Evolutionary conservation across 139 green algal genomes (phyloP).

Genomic region (Micromonas commoda): DNA sequence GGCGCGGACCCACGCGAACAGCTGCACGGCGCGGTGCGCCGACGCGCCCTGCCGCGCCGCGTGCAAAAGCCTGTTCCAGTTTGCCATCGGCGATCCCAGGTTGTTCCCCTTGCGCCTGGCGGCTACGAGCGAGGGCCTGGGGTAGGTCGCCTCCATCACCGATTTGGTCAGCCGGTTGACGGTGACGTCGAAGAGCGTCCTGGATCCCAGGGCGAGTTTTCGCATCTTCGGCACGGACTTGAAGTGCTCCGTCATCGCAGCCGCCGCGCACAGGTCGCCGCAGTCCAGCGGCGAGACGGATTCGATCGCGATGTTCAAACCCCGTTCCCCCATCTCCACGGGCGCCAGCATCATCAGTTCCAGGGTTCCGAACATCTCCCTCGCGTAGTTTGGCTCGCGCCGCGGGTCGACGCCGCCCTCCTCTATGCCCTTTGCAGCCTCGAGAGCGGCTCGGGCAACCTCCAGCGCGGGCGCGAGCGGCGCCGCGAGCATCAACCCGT

Average conservation of each 20-base stretch:
- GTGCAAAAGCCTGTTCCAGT: not conserved
- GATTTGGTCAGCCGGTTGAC: not conserved
- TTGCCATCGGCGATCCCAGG: not conserved
- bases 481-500: not conserved
- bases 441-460: too few relatives aligned
- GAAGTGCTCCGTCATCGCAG: not conserved
- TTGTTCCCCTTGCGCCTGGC: not conserved
- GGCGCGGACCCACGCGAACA: not conserved
- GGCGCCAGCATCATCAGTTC: not conserved
- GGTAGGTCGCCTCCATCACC: not conserved
- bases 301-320: not conserved
- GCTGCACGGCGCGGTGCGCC: not conserved
- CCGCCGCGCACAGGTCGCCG: not conserved
- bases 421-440: not conserved
- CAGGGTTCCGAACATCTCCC: not conserved
- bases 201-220: not conserved
- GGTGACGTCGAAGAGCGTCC: not conserved
- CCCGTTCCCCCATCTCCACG: not conserved
- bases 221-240: not conserved
- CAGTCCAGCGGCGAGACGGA: not conserved
- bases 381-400: not conserved
- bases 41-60: not conserved
- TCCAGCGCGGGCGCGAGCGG: too few relatives aligned
- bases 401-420: not conserved
- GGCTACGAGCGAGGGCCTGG: not conserved